Conservation (phyloP, 345 rosid genomes). For the Camelina neglecta region DNA sequence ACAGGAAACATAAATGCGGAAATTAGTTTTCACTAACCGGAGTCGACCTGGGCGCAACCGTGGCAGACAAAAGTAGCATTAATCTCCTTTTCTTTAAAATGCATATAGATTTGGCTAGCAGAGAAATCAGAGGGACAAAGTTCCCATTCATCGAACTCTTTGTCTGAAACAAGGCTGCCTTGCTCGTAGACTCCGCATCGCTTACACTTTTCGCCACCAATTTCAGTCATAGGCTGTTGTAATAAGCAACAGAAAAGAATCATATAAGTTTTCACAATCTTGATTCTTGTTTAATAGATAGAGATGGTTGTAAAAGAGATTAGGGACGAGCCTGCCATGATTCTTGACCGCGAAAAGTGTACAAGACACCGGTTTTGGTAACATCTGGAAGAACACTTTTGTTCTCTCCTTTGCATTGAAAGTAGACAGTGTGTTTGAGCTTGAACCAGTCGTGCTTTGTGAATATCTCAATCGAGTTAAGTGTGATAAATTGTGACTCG, state of each 20-base stretch:
- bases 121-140: slow-evolving; percentile 80
- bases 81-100: slow-evolving; percentile 58
- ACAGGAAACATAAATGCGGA: slow-evolving; percentile 12
- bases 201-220: slow-evolving; percentile 74
- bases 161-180: slow-evolving; percentile 64
- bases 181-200: slow-evolving; percentile 87
- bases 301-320: not conserved
- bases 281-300: not conserved
- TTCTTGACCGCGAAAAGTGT: slow-evolving; percentile 66
- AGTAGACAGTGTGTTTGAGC: slow-evolving; percentile 59
- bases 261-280: not conserved
- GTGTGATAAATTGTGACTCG: slow-evolving; percentile 51
- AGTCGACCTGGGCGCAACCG: slow-evolving; percentile 50
- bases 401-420: slow-evolving; percentile 69
- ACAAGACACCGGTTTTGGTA: slow-evolving; percentile 39
- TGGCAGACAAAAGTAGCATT: slow-evolving; percentile 75
- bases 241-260: slow-evolving; percentile 21
- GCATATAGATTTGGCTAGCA: slow-evolving; percentile 59
- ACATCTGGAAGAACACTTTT: slow-evolving; percentile 59
- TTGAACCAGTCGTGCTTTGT: slow-evolving; percentile 60
- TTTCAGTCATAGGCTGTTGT: slow-evolving; percentile 79
- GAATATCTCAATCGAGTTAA: slow-evolving; percentile 59
- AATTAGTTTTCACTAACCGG: slow-evolving; percentile 49
- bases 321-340: slow-evolving; percentile 69
- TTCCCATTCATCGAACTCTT: slow-evolving; percentile 86